Conservation (phyloP, 140 eudicot species). For the Ambrosia hybrid region DNA sequence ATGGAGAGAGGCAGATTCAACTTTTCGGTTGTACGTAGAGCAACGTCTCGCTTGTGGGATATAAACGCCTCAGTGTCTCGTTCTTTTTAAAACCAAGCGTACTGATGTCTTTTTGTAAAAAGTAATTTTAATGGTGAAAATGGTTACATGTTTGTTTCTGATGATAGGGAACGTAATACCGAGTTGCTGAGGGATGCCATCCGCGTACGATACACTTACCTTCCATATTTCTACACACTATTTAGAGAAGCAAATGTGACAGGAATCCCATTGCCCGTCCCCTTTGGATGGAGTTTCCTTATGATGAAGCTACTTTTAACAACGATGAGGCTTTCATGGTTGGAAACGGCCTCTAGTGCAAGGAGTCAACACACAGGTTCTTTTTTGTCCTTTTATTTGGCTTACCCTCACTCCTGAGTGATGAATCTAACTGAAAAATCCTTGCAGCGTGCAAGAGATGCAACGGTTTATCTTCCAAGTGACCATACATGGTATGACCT, state of each 20-base stretch:
- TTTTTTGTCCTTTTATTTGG: not conserved
- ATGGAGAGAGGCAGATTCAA: no score
- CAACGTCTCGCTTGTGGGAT: no score
- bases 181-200: constrained; percentile 82
- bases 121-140: not conserved
- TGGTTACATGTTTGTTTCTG: constrained; percentile 2
- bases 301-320: constrained; percentile 70
- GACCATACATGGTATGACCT: constrained; percentile 77
- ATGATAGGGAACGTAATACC: constrained; percentile 78
- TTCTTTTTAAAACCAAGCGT: no score
- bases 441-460: constrained; percentile 74
- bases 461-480: constrained; percentile 78
- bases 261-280: constrained; percentile 89
- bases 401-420: not conserved
- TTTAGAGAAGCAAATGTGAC: constrained; percentile 85
- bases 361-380: constrained; percentile 84
- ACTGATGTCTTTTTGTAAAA: no score
- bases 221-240: constrained; percentile 90
- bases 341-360: constrained; percentile 80
- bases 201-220: constrained; percentile 70
- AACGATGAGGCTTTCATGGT: constrained; percentile 98
- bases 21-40: no score
- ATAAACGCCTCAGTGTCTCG: no score
- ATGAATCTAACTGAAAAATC: not conserved
- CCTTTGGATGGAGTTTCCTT: constrained; percentile 99